Evolutionary conservation across 148 eudicot genomes (phyloP).

Genomic region (Oxyria digyna): DNA sequence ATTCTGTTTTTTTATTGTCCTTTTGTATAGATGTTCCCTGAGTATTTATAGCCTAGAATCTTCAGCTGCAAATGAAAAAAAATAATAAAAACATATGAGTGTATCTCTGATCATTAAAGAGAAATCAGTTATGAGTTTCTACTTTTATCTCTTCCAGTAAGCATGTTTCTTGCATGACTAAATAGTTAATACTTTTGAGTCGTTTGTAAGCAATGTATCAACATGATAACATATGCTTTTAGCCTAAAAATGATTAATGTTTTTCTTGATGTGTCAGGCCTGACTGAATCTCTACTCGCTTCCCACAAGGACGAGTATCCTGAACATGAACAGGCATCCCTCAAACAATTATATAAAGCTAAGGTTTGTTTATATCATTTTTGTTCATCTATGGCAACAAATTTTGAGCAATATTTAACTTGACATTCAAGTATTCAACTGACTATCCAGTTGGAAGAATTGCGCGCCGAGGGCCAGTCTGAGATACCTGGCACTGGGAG

Average conservation of each 20-base stretch:
- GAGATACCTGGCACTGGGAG: constrained; percentile 55
- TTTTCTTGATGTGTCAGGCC: constrained; percentile 37
- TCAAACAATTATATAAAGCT: constrained; percentile 71
- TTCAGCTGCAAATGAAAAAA: no score
- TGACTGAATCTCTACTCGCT: constrained; percentile 84
- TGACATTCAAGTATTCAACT: constrained; percentile 9
- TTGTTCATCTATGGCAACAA: neutral
- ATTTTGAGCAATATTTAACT: constrained; percentile 5
- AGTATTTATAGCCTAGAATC: no score
- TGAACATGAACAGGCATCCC: constrained; percentile 90
- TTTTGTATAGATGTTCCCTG: no score
- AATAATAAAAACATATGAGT: no score
- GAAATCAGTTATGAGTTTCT: no score
- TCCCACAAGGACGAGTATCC: constrained; percentile 90
- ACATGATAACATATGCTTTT: neutral
- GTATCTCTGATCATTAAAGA: no score
- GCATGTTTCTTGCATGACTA: no score
- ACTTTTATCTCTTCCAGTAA: no score
- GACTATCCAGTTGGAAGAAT: constrained; percentile 68
- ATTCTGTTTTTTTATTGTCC: neutral
- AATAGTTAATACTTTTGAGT: no score
- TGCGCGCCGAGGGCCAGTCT: constrained; percentile 73
- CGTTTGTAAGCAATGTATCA: neutral
- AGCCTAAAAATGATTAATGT: neutral
- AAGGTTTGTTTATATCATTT: constrained; percentile 39